These are phyloP conservation scores for Cercospora sp. DNA, from an alignment of 2,329 filamentous ascomycete genomes.

Conservation along the genomic window DNA sequence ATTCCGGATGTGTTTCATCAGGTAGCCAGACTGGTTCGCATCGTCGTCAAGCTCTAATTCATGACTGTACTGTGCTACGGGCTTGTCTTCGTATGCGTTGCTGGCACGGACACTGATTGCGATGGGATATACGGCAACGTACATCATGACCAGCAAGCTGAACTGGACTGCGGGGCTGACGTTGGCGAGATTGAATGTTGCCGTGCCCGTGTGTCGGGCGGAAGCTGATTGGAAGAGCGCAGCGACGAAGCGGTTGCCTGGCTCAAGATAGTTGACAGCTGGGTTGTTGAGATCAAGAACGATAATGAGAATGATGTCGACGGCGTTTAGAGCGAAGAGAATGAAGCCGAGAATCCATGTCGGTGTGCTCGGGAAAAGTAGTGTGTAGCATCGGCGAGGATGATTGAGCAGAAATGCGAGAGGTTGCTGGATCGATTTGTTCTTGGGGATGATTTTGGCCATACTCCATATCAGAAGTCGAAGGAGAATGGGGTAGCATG, in stretches of 20 bases:
- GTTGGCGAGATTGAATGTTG: conserved; percentile 36
- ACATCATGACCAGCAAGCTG: conserved; percentile 65
- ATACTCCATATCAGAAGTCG: conserved; percentile 60
- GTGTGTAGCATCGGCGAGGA: conserved; percentile 63
- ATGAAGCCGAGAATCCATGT: conserved; percentile 60
- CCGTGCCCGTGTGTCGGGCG: conserved; percentile 17
- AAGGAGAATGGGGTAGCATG: conserved; percentile 60
- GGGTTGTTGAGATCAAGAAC: conserved; percentile 59
- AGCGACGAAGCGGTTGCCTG: conserved; percentile 54
- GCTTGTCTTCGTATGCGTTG: conserved; percentile 64
- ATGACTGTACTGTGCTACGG: conserved; percentile 59
- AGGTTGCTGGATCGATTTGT: conserved; percentile 47
- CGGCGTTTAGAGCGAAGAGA: conserved; percentile 55
- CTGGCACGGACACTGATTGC: conserved; percentile 62
- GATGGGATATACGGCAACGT: conserved; percentile 62
- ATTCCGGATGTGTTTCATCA: conserved; percentile 47
- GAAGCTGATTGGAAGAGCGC: conserved; percentile 59
- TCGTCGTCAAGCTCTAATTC: conserved; percentile 31
- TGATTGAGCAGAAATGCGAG: conserved; percentile 63
- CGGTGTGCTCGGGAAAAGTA: conserved; percentile 61
- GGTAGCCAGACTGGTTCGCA: conserved; percentile 36
- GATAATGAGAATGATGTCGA: conserved; percentile 55
- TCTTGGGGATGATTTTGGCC: conserved; percentile 27
- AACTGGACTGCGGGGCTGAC: conserved; percentile 50
- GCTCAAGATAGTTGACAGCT: conserved; percentile 48